Conservation (phyloP, 2,329 filamentous ascomycete species). For the Bipolaris bicolor region DNA sequence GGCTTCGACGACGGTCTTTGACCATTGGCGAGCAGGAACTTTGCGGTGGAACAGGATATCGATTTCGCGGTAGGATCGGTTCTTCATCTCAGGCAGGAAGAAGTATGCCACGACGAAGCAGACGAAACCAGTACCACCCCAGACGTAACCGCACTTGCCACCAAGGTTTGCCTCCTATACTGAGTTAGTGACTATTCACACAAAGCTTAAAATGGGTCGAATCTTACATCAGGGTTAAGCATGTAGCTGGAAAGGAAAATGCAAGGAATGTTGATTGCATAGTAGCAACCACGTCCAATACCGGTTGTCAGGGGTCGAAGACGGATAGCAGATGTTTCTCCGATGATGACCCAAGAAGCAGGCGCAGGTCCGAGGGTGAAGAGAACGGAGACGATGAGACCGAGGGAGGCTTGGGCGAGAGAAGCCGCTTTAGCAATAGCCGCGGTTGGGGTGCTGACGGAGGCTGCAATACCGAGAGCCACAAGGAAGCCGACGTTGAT, state of each 20-base stretch:
- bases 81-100: constrained; percentile 62
- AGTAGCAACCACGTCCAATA: constrained; percentile 68
- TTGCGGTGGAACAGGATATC: constrained; percentile 55
- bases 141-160: constrained; percentile 45
- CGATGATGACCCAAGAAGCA: constrained; percentile 70
- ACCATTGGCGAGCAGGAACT: constrained; percentile 62
- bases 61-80: constrained; percentile 58
- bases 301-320: constrained; percentile 70
- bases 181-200: constrained; percentile 56
- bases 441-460: constrained; percentile 49
- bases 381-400: constrained; percentile 69
- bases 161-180: constrained; percentile 61
- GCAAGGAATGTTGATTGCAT: constrained; percentile 68
- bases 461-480: constrained; percentile 65
- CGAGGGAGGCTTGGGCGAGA: constrained; percentile 66
- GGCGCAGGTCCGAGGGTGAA: constrained; percentile 69
- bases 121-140: constrained; percentile 57
- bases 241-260: constrained; percentile 68
- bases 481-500: constrained; percentile 63
- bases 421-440: constrained; percentile 42
- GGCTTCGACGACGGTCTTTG: constrained; percentile 62
- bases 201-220: constrained; percentile 58
- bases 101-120: constrained; percentile 60
- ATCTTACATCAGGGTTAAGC: constrained; percentile 59
- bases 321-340: constrained; percentile 69